Conservation (phyloP, 495 filamentous ascomycete genomes). For the Hypoxylon lenormandii region DNA sequence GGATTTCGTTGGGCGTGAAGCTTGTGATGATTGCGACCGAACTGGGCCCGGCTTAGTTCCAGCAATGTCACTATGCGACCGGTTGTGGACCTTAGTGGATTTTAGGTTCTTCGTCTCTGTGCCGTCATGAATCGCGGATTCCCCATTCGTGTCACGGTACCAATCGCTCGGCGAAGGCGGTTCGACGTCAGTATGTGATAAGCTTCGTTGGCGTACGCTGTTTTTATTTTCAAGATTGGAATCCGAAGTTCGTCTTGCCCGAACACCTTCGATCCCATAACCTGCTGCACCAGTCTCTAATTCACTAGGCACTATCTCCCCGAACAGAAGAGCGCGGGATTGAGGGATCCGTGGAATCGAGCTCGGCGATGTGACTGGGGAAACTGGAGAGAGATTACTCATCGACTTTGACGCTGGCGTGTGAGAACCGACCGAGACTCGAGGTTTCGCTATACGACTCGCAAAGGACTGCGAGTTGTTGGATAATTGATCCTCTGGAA, state of each 20-base stretch:
- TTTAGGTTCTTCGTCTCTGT: constrained; percentile 49
- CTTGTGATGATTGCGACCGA: constrained; percentile 40
- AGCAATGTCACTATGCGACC: constrained; percentile 64
- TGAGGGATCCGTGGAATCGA: constrained; percentile 46
- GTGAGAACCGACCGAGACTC: constrained; percentile 53
- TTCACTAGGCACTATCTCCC: constrained; percentile 63
- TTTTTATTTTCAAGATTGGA: constrained; percentile 54
- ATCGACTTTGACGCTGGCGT: constrained; percentile 60
- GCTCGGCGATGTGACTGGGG: constrained; percentile 44
- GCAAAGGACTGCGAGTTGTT: constrained; percentile 65
- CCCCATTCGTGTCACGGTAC: constrained; percentile 58
- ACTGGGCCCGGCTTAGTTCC: constrained; percentile 54
- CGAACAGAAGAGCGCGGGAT: constrained; percentile 60
- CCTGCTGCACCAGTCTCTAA: constrained; percentile 57
- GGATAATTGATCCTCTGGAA: constrained; percentile 58
- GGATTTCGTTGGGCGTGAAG: constrained; percentile 34
- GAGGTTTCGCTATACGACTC: constrained; percentile 63
- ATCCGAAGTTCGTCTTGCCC: constrained; percentile 61
- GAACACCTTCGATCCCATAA: constrained; percentile 61
- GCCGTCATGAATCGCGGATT: constrained; percentile 49
- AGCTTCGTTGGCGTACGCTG: constrained; percentile 55
- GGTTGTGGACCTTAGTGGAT: constrained; percentile 55
- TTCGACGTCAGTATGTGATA: constrained; percentile 61
- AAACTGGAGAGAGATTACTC: constrained; percentile 57
- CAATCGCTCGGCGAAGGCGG: constrained; percentile 66